Evolutionary conservation across 352 stramenopile species (phyloP).

Genomic region (Pythium pyrilobum): DNA sequence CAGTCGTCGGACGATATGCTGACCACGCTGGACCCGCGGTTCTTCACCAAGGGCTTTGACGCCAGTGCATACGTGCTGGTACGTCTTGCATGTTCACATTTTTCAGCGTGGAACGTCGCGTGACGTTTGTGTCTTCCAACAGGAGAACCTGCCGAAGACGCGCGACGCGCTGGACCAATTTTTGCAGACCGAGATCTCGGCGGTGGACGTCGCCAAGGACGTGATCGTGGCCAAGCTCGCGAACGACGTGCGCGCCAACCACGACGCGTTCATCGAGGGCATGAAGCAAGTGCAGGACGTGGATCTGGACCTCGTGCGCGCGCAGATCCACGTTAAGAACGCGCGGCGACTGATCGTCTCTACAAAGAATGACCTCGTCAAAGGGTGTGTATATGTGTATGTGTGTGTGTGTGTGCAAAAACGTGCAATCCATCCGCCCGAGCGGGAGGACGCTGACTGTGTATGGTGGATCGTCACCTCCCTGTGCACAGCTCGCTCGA

Average conservation of each 20-base stretch:
- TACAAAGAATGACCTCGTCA: conserved; percentile 67
- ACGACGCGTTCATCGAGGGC: conserved; percentile 74
- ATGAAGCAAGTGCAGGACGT: conserved; percentile 88
- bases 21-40: conserved; percentile 64
- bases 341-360: conserved; percentile 62
- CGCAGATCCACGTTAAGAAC: conserved; percentile 87
- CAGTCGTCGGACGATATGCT: conserved; percentile 63
- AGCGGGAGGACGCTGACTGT: neutral
- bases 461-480: neutral
- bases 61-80: conserved; percentile 63
- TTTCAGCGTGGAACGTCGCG: too few relatives aligned
- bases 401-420: neutral
- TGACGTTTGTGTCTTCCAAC: too few relatives aligned
- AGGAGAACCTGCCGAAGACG: conserved; percentile 62
- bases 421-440: neutral
- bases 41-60: conserved; percentile 81
- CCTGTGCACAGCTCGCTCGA: conserved; percentile 60
- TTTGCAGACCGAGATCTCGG: conserved; percentile 76
- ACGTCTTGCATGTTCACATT: too few relatives aligned
- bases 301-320: conserved; percentile 75
- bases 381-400: conserved; percentile 29
- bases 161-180: conserved; percentile 53
- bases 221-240: conserved; percentile 67
- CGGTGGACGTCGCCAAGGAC: conserved; percentile 77
- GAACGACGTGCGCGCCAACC: conserved; percentile 78